Evolutionary conservation across 2,329 filamentous ascomycete genomes (phyloP).

Genomic region (Diaporthe ampelina): DNA sequence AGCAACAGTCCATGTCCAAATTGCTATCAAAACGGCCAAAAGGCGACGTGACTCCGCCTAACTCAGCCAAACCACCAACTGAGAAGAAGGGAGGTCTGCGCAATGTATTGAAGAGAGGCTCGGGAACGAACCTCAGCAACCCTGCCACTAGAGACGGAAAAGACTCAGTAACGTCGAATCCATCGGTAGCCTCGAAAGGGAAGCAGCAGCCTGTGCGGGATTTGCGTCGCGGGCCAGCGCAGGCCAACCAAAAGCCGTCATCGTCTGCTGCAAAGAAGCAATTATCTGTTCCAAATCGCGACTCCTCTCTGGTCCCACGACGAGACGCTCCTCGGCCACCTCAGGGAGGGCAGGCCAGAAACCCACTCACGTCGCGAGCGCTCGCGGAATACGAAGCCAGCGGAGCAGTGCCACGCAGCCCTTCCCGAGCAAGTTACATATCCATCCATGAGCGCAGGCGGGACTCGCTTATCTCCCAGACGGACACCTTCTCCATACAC

Average conservation of each 20-base stretch:
- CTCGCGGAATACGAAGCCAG: conserved; percentile 47
- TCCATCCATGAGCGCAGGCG: conserved; percentile 65
- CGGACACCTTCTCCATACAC: conserved; percentile 63
- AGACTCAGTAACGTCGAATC: conserved; percentile 43
- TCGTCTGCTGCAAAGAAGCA: conserved; percentile 45
- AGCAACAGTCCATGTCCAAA: conserved; percentile 46
- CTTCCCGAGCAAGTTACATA: conserved; percentile 63
- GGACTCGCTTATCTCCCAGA: conserved; percentile 69
- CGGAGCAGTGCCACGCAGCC: conserved; percentile 53
- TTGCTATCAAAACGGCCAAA: conserved; percentile 50
- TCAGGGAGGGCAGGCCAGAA: conserved; percentile 51
- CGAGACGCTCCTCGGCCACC: conserved; percentile 53
- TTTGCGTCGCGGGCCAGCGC: conserved; percentile 25
- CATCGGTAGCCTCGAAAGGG: conserved; percentile 42
- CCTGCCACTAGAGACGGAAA: conserved; percentile 59
- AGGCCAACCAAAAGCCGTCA: conserved; percentile 42
- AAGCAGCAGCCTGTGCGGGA: conserved; percentile 18
- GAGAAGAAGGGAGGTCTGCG: conserved; percentile 65
- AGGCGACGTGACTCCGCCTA: conserved; percentile 36
- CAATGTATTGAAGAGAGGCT: conserved; percentile 65
- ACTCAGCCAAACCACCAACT: conserved; percentile 42
- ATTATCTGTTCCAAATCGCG: conserved; percentile 49
- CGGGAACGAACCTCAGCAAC: conserved; percentile 61
- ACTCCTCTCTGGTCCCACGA: conserved; percentile 49
- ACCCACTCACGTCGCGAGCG: conserved; percentile 57